Evolutionary conservation across 768 basidiomycete genomes (phyloP), one percentile per base, ranked within the genome.

Genomic region (Ramaria rubella): DNA sequence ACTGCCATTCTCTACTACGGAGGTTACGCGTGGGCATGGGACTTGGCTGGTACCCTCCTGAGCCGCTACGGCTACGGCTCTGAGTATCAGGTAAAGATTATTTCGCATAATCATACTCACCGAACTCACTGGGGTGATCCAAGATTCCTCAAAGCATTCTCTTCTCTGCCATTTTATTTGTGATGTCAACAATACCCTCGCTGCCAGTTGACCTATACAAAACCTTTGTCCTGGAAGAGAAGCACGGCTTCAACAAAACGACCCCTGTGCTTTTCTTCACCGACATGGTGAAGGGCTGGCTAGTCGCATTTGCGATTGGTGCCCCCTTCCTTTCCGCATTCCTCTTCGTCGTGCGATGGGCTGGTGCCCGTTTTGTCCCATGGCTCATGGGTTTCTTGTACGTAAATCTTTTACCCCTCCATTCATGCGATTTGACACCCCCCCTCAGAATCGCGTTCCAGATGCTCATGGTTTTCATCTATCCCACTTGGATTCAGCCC

Each of bases 231-330:
- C 77, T 98, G 36, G 96, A 98, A 71, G 87, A 95, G 67, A 87
- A 86, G 61, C 92, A 96, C 61, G 94, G 94, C 0, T 98, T 97
- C 78, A 99, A 98, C 79, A 96, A 98, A 73, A 94, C 85, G 5
- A 90, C 93, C 0, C 80, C 82, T 1, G 63, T 64, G 15, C 73
- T 94, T 3, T 98, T 90, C 69, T 67, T 93, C 52, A 72, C 77
- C 2, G 95, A 99, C 69, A 67, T 90, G 34, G 29, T 94, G 64
- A 97, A 96, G 69, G 77, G 83, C 30, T 92, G 85, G 86, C 72
- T 72, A 9, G 67, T 95, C 51, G 82, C 80, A 9, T 77, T 86
- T 57, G 79, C 70, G 42, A 74, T 98, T 17, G 91, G 94, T 6
- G 75, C 86, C 0, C 95, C 95, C 0, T 88, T 96, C 74, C 77